phyloP scores from a whole-genome alignment of 148 eudicot species.

The Bassia scoparia region DNA sequence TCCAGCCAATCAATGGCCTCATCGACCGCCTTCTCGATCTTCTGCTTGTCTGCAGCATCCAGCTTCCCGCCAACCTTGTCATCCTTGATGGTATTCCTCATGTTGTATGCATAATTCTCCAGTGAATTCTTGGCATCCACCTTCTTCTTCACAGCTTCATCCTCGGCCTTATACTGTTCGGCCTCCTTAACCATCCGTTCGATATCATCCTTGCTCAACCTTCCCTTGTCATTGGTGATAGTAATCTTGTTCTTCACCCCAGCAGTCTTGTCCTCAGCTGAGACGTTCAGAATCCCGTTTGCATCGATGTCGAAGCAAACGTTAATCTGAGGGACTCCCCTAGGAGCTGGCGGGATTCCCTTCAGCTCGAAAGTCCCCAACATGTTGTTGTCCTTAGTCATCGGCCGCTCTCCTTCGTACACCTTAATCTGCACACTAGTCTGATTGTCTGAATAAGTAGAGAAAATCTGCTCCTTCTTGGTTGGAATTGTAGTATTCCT shows the following conservation, averaged over 20 bases:
- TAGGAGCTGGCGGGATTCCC: conserved; percentile 25
- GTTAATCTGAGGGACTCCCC: conserved; percentile 26
- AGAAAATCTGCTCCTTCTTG: conserved; percentile 28
- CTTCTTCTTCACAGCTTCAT: conserved; percentile 27
- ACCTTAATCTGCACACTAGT: conserved; percentile 23
- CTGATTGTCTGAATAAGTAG: conserved; percentile 24
- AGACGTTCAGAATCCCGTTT: conserved; percentile 22
- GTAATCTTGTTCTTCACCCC: conserved; percentile 30
- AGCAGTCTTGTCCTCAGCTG: conserved; percentile 27
- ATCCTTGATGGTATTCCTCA: conserved; percentile 22
- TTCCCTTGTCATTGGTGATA: conserved; percentile 29
- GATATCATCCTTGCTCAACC: conserved; percentile 29
- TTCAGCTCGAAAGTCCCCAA: conserved; percentile 26
- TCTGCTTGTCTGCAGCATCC: conserved; percentile 17
- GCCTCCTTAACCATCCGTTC: conserved; percentile 30
- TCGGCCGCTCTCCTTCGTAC: conserved; percentile 25
- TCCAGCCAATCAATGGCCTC: conserved; percentile 29
- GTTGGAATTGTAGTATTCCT: conserved; percentile 22
- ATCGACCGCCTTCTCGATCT: conserved; percentile 29
- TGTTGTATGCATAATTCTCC: conserved; percentile 28
- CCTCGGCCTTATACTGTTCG: conserved; percentile 23
- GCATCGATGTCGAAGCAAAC: conserved; percentile 29
- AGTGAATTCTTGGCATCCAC: conserved; percentile 30
- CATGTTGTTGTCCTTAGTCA: conserved; percentile 27
- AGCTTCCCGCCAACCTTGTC: conserved; percentile 23